Percentiles rank a stretch among this genome's conserved stretches.
Conservation (phyloP, 345 rosid species). For the Odontarrhena argentea region DNA sequence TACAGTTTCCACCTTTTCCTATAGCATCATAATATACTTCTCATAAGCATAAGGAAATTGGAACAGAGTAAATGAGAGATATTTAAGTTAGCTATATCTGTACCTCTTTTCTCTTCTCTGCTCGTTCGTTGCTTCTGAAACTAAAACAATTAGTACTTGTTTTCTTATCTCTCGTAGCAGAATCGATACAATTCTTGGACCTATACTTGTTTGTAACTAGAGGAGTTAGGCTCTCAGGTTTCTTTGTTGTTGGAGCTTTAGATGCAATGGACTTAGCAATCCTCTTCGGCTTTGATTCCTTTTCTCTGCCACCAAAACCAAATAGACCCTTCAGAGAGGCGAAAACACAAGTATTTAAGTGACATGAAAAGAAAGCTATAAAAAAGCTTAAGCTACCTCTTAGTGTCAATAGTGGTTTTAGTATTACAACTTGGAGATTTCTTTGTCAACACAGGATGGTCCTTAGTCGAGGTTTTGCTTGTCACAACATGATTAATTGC, state of each 20-base stretch:
- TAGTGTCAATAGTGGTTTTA: constrained; percentile 43
- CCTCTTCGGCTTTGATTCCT: constrained; percentile 45
- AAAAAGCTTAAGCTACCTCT: constrained; percentile 49
- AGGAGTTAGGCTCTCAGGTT: constrained; percentile 44
- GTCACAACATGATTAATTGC: background rate
- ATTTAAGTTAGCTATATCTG: constrained; percentile 23
- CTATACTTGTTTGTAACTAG: constrained; percentile 54
- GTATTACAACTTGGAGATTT: constrained; percentile 46
- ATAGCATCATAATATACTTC: constrained; percentile 25
- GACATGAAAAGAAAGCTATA: background rate
- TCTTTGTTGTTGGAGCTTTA: constrained; percentile 44
- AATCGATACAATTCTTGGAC: constrained; percentile 38
- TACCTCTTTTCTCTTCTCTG: constrained; percentile 74
- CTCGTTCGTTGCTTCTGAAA: constrained; percentile 60
- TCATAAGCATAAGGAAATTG: background rate
- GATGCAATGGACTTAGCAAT: constrained; percentile 46
- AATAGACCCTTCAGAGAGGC: constrained; percentile 23
- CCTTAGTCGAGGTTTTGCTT: constrained; percentile 29
- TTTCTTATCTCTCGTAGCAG: constrained; percentile 47
- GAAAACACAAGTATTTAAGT: background rate
- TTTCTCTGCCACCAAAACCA: constrained; percentile 47
- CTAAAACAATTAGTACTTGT: constrained; percentile 45
- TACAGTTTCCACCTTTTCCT: constrained; percentile 63
- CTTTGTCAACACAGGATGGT: constrained; percentile 45
- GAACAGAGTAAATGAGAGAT: constrained; percentile 22